Evolutionary conservation across 768 basidiomycete species (phyloP).

Genomic region (Boletus rubropictus): DNA sequence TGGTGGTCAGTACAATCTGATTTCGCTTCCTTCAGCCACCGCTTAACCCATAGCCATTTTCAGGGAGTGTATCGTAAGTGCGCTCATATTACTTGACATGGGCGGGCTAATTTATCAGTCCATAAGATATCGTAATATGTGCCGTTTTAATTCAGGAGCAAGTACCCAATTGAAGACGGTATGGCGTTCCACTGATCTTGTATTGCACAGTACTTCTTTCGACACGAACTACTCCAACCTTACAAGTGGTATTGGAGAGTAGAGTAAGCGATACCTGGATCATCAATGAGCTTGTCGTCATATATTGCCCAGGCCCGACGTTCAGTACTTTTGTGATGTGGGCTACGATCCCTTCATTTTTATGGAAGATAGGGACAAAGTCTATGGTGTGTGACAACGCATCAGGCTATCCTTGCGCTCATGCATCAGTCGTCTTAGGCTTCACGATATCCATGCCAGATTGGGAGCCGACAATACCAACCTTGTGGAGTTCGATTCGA

Average conservation of each 20-base stretch:
- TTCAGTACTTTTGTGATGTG: constrained; percentile 53
- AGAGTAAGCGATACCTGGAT: constrained; percentile 35
- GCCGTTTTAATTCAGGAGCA: constrained; percentile 67
- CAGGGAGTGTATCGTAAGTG: constrained; percentile 42
- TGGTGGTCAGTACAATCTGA: constrained; percentile 34
- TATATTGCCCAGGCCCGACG: constrained; percentile 34
- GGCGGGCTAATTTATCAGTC: background rate
- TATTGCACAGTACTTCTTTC: constrained; percentile 45
- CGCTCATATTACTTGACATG: background rate
- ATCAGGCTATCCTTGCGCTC: background rate
- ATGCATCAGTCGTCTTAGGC: constrained; percentile 25
- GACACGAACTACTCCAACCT: constrained; percentile 44
- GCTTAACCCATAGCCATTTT: constrained; percentile 6
- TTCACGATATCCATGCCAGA: constrained; percentile 66
- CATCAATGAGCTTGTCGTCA: background rate
- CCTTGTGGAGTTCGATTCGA: constrained; percentile 56
- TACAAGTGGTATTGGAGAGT: constrained; percentile 63
- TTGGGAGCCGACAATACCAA: constrained; percentile 56
- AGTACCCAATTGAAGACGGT: constrained; percentile 13
- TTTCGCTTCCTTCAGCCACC: background rate
- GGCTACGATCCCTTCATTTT: constrained; percentile 47
- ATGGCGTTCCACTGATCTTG: constrained; percentile 4
- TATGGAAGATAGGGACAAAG: constrained; percentile 49
- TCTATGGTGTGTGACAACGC: constrained; percentile 38
- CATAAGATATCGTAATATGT: constrained; percentile 68